Percentiles rank a stretch among this genome's conserved stretches.
phyloP scores from a whole-genome alignment of 1,139 yeast species.

The Hemisphaericaspora xylofermentans region DNA sequence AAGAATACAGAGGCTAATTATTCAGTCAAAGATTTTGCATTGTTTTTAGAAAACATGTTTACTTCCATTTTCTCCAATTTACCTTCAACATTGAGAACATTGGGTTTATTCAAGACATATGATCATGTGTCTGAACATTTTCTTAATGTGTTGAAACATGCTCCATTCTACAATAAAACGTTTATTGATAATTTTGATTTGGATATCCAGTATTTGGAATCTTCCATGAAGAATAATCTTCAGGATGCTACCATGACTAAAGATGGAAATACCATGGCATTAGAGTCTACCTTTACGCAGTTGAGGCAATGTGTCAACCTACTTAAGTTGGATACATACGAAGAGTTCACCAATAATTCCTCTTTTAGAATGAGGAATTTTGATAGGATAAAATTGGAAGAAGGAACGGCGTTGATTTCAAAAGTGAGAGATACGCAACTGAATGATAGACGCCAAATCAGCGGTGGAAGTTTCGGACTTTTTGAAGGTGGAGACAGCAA shows the following conservation, averaged over 20 bases:
- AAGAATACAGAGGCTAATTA: slow-evolving; percentile 64
- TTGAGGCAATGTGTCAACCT: slow-evolving; percentile 46
- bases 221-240: slow-evolving; percentile 32
- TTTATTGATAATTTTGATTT: slow-evolving; percentile 47
- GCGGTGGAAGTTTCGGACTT: slow-evolving; percentile 19
- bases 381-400: slow-evolving; percentile 43
- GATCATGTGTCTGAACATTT: slow-evolving; percentile 80
- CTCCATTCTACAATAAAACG: slow-evolving; percentile 36
- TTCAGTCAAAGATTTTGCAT: slow-evolving; percentile 82
- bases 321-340: slow-evolving; percentile 34
- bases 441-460: slow-evolving; percentile 19
- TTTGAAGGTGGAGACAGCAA: not conserved
- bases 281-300: slow-evolving; percentile 46
- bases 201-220: slow-evolving; percentile 42
- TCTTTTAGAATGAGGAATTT: slow-evolving; percentile 42
- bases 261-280: slow-evolving; percentile 24
- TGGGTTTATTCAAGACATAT: slow-evolving; percentile 80
- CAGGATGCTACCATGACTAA: slow-evolving; percentile 2
- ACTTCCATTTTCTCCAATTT: slow-evolving; percentile 82
- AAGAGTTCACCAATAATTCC: slow-evolving; percentile 40
- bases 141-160: slow-evolving; percentile 56
- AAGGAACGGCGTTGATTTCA: slow-evolving; percentile 37
- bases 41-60: slow-evolving; percentile 81
- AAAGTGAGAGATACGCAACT: slow-evolving; percentile 28
- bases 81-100: slow-evolving; percentile 74